These are phyloP conservation scores for Clarkia xantiana DNA, from an alignment of 345 rosid species.

Conservation along the genomic window DNA sequence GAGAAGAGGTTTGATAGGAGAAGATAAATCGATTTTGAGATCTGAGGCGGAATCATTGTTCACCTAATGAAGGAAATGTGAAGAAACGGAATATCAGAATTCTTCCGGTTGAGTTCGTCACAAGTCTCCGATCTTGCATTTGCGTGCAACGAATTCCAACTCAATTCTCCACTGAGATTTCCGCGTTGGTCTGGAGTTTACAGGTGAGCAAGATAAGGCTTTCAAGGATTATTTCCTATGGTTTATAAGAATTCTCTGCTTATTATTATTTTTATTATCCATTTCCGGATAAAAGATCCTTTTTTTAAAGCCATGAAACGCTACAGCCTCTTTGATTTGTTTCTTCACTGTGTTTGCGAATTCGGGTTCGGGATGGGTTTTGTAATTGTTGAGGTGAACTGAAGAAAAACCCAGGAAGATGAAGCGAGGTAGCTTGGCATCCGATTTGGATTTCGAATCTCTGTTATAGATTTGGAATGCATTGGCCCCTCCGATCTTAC, in stretches of 20 bases:
- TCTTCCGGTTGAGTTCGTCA: too few species aligned
- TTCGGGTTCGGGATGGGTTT: too few species aligned
- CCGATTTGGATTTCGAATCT: background rate
- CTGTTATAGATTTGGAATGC: background rate
- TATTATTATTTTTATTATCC: background rate
- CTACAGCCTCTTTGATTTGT: too few species aligned
- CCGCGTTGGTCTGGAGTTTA: background rate
- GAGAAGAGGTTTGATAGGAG: background rate
- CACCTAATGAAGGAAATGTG: too few species aligned
- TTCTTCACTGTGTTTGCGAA: too few species aligned
- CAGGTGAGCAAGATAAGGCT: background rate
- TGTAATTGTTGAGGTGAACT: too few species aligned
- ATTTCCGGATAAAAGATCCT: background rate
- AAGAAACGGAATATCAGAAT: too few species aligned
- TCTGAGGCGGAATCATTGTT: too few species aligned
- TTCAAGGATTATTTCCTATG: background rate
- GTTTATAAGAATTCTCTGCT: background rate
- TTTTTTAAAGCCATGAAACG: too few species aligned
- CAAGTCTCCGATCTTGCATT: too few species aligned
- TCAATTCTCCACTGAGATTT: background rate
- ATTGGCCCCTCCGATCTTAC: background rate
- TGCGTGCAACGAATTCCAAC: background rate
- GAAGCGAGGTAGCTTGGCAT: background rate
- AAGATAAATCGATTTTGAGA: too few species aligned
- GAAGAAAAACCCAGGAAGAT: too few species aligned